Conservation (phyloP, 108 stramenopile species). For the Cyclostephanos tholiformis region DNA sequence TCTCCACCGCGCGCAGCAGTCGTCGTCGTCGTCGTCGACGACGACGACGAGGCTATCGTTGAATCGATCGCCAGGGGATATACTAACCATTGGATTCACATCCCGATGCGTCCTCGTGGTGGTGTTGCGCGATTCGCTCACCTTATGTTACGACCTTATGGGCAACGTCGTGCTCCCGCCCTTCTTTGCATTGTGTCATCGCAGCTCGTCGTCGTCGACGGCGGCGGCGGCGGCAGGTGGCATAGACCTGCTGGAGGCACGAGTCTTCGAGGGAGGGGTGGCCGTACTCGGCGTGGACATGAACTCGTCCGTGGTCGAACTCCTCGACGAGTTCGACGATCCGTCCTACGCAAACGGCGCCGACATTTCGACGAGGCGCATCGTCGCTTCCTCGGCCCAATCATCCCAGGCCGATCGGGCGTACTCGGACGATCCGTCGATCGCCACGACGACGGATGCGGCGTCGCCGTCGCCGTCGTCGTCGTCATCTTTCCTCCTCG, state of each 20-base stretch:
- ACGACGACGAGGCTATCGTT: slow-evolving; percentile 26
- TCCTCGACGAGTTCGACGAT: slow-evolving; percentile 80
- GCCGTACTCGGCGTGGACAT: slow-evolving; percentile 71
- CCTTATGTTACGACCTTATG: slow-evolving; percentile 67
- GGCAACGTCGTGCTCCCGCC: slow-evolving; percentile 68
- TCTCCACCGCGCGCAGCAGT: background rate
- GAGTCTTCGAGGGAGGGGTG: slow-evolving; percentile 75
- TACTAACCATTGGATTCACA: slow-evolving; percentile 79
- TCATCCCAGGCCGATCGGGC: background rate
- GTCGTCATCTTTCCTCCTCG: slow-evolving; percentile 18
- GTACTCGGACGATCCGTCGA: slow-evolving; percentile 1
- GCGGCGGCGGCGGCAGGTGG: slow-evolving; percentile 16
- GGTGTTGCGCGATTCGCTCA: slow-evolving; percentile 73
- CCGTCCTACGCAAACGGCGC: slow-evolving; percentile 59
- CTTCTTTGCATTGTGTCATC: slow-evolving; percentile 57
- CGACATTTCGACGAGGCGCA: slow-evolving; percentile 52
- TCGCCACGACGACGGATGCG: background rate
- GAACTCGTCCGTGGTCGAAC: slow-evolving; percentile 75
- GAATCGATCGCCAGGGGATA: slow-evolving; percentile 52
- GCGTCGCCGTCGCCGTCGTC: too few relatives aligned
- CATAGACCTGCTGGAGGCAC: slow-evolving; percentile 62
- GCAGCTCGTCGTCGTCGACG: slow-evolving; percentile 6
- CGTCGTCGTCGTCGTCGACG: too few relatives aligned
- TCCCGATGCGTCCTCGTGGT: slow-evolving; percentile 64
- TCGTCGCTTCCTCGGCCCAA: too few relatives aligned